Conservation (phyloP, 768 basidiomycete genomes). For the Leucocoprinus sp. region DNA sequence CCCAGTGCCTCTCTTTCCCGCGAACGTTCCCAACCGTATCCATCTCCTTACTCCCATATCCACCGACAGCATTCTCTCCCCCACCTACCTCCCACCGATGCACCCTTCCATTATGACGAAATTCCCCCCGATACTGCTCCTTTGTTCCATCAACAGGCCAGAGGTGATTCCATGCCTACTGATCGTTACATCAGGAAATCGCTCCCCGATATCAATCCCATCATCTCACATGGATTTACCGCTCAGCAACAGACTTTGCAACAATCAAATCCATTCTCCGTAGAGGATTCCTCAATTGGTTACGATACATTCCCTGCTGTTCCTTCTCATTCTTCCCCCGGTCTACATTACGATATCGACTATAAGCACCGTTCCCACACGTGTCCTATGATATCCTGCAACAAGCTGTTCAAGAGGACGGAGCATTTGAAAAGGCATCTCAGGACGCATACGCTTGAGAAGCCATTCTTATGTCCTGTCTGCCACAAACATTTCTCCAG, state of each 20-base stretch:
- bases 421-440: constrained; percentile 87
- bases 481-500: constrained; percentile 83
- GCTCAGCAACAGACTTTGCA: constrained; percentile 5
- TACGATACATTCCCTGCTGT: no score
- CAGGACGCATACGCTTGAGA: constrained; percentile 84
- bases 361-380: constrained; percentile 50
- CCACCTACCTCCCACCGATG: neutral
- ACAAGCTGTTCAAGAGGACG: constrained; percentile 82
- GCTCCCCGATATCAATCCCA: constrained; percentile 24
- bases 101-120: constrained; percentile 14
- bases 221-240: constrained; percentile 22
- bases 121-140: constrained; percentile 56
- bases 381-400: constrained; percentile 81
- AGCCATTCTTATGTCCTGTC: constrained; percentile 65
- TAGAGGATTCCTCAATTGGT: no score
- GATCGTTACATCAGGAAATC: constrained; percentile 25
- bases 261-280: no score
- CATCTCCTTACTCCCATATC: constrained; percentile 5
- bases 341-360: constrained; percentile 16
- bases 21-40: constrained; percentile 9
- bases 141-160: constrained; percentile 56
- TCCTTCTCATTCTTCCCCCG: no score
- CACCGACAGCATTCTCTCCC: constrained; percentile 13
- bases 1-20: constrained; percentile 3
- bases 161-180: constrained; percentile 39